Evolutionary conservation across 2,329 filamentous ascomycete species (phyloP), one percentile per base, ranked within the genome.

Genomic region (Neocatenulostroma microsporum): DNA sequence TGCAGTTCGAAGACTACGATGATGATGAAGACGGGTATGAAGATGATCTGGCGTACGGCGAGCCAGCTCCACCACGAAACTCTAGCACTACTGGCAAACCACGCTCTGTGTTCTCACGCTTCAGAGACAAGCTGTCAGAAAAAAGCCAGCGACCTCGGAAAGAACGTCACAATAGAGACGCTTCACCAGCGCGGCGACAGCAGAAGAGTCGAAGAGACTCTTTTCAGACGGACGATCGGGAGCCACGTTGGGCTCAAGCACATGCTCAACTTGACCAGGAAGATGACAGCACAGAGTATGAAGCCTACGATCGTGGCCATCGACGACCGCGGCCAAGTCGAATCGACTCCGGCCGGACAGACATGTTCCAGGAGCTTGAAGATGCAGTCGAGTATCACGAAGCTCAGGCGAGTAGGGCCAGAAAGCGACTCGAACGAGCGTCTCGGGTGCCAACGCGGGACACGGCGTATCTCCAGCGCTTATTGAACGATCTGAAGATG

Each of bases 391-490:
- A 54, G 31, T 33, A 45, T 21, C 42, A 48, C 23, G 36, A 36
- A 13, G 37, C 39, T 10, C 36, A 46, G 19, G 44, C 48, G n/a
- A 36, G 41, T 23, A 41, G 36, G 18, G 48, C 50, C 34, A 48
- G 51, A 36, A 47, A 46, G 33, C 44, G 38, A 15, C 46, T 54
- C 3, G 46, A 53, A 30, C 44, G 50, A 19, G 50, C 51, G 26
- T 50, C 51, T 2, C 38, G 48, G 21, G 47, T 47, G 28, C 40
- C 37, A 8, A 38, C 36, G 11, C 34, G 50, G 25, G 44, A 46
- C 26, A 46, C 52, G 3, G 25, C 33, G 12, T 34, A 48, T 33
- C 34, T 56, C 2, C 48, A 54, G 19, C 33, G 34, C 5, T 34
- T 55, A 24, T 30, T 55, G 7, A 44, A 56, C 23, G 46, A 52